A percentile compares a stretch with the other conserved stretches of the same genome.
Conservation (phyloP, 2,329 filamentous ascomycete species). For the Exophiala phaeomuriformis region DNA sequence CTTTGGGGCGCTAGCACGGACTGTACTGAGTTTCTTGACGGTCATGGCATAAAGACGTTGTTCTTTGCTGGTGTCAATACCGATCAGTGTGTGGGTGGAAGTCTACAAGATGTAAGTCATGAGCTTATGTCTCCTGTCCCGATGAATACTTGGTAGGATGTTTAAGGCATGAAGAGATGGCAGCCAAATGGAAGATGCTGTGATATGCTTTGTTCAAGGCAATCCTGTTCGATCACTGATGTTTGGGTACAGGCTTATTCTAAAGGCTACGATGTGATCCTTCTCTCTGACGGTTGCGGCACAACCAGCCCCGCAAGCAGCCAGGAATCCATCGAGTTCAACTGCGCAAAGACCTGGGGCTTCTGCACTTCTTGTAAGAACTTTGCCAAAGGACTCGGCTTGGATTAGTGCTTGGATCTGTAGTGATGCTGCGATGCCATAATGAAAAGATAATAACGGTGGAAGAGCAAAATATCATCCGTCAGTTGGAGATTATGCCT, state of each 20-base stretch:
- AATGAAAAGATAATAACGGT: no score
- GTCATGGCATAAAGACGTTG: slow-evolving; percentile 42
- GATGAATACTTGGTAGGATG: neutral
- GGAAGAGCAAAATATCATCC: no score
- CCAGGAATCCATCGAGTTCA: slow-evolving; percentile 25
- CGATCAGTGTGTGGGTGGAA: slow-evolving; percentile 49
- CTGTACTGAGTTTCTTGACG: slow-evolving; percentile 39
- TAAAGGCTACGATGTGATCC: slow-evolving; percentile 50
- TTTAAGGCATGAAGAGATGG: neutral
- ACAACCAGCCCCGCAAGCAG: slow-evolving; percentile 35
- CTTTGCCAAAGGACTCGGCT: slow-evolving; percentile 20
- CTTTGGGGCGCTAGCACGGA: slow-evolving; percentile 45
- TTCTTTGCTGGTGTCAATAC: slow-evolving; percentile 56
- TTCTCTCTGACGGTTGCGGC: slow-evolving; percentile 50
- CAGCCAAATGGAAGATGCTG: no score
- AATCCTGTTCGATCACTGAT: no score
- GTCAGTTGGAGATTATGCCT: no score
- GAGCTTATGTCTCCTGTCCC: neutral
- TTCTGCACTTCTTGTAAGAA: slow-evolving; percentile 22
- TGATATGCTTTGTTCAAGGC: neutral
- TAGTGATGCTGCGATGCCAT: neutral
- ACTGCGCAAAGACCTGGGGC: slow-evolving; percentile 25
- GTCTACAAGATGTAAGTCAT: slow-evolving; percentile 41
- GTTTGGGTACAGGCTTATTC: slow-evolving; percentile 37
- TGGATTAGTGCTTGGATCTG: neutral